Conservation (phyloP, 139 green algal genomes). For the Auxenochlorella pyrenoidosa region DNA sequence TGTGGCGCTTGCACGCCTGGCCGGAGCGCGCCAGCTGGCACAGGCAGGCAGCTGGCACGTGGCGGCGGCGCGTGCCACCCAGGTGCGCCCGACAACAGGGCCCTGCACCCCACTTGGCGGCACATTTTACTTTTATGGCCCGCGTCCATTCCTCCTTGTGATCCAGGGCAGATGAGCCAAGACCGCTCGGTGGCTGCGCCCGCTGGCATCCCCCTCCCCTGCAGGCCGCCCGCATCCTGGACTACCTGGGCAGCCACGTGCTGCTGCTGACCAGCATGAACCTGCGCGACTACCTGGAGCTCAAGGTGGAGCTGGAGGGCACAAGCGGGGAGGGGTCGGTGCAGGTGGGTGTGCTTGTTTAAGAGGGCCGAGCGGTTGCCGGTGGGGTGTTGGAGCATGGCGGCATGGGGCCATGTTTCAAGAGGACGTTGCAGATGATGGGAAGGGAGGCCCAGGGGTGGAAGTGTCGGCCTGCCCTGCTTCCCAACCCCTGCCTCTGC, state of each 20-base stretch:
- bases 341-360: slow-evolving; percentile 34
- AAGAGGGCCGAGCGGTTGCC: too few species aligned
- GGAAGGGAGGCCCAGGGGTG: too few species aligned
- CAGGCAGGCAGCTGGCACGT: slow-evolving; percentile 50
- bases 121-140: too few species aligned
- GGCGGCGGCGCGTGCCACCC: slow-evolving; percentile 40
- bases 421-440: too few species aligned
- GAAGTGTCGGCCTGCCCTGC: too few species aligned
- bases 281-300: slow-evolving; percentile 62
- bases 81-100: slow-evolving; percentile 44
- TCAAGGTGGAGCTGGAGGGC: slow-evolving; percentile 69
- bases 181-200: too few species aligned
- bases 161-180: too few species aligned
- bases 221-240: slow-evolving; percentile 53
- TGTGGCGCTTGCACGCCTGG: slow-evolving; percentile 35
- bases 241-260: slow-evolving; percentile 62
- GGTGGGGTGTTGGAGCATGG: too few species aligned
- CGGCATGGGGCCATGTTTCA: too few species aligned
- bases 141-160: too few species aligned
- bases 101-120: too few species aligned
- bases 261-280: slow-evolving; percentile 64
- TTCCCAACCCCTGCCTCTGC: too few species aligned
- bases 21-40: slow-evolving; percentile 48
- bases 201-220: neutral
- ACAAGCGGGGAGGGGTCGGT: slow-evolving; percentile 56